Evolutionary conservation across 768 basidiomycete genomes (phyloP).

Genomic region (Hortiboletus flavorubellus): DNA sequence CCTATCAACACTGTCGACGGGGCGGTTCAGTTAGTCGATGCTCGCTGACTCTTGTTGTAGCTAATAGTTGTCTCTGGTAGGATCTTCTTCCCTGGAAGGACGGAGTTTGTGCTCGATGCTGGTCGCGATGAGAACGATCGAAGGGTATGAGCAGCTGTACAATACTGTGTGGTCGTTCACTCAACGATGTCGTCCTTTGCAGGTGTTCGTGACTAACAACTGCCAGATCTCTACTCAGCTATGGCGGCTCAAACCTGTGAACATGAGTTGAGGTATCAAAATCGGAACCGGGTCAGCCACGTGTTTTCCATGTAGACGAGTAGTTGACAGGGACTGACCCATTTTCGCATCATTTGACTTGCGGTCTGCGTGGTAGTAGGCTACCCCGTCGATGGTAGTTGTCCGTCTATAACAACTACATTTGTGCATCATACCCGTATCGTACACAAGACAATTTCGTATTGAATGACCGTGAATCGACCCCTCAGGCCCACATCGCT

Average conservation of each 20-base stretch:
- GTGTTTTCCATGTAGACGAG: background rate
- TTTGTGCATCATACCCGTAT: too few relatives aligned
- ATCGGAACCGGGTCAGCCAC: background rate
- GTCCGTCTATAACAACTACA: slow-evolving; percentile 4
- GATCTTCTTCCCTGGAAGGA: background rate
- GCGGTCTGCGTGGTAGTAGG: too few relatives aligned
- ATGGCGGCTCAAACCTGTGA: background rate
- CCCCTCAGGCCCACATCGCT: slow-evolving; percentile 56
- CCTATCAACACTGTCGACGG: background rate
- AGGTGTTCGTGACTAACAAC: slow-evolving; percentile 1
- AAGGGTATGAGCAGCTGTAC: background rate
- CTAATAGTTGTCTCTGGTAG: background rate
- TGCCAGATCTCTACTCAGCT: slow-evolving; percentile 3
- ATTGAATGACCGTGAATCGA: background rate
- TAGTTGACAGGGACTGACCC: too few relatives aligned
- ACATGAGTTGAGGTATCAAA: background rate
- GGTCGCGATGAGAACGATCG: background rate
- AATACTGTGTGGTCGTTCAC: background rate
- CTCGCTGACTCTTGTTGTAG: too few relatives aligned
- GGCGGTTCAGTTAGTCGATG: background rate
- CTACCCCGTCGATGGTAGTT: background rate
- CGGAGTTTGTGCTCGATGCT: slow-evolving; percentile 1
- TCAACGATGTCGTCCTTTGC: background rate
- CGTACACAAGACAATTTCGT: background rate
- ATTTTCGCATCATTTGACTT: too few relatives aligned